Conservation (phyloP, 1,139 yeast species). For the Pneumocystis oryctolagi region DNA sequence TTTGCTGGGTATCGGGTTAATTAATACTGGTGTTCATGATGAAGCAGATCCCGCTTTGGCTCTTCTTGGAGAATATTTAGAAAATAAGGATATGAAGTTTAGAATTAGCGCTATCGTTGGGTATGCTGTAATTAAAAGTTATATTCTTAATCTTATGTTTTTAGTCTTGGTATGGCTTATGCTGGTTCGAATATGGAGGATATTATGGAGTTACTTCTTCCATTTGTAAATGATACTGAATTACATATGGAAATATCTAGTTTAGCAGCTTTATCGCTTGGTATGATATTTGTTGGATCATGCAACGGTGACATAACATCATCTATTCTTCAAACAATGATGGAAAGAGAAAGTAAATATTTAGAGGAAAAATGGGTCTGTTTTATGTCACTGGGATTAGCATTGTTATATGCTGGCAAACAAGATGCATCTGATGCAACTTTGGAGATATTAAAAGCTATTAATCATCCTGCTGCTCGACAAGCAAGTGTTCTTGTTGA, state of each 20-base stretch:
- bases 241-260: constrained; percentile 65
- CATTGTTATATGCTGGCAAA: constrained; percentile 83
- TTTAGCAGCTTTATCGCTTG: constrained; percentile 79
- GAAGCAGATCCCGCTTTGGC: constrained; percentile 90
- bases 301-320: constrained; percentile 90
- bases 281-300: constrained; percentile 90
- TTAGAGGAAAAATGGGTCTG: constrained; percentile 75
- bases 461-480: constrained; percentile 85
- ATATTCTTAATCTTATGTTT: background rate
- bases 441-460: constrained; percentile 83
- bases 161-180: constrained; percentile 78
- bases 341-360: constrained; percentile 70
- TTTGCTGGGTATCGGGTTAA: constrained; percentile 82
- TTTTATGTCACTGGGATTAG: constrained; percentile 84
- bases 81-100: constrained; percentile 37
- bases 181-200: constrained; percentile 89
- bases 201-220: constrained; percentile 58
- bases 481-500: constrained; percentile 81
- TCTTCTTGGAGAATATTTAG: constrained; percentile 58
- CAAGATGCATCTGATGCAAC: constrained; percentile 85
- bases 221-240: constrained; percentile 72
- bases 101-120: constrained; percentile 70
- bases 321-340: constrained; percentile 71
- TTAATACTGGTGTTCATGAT: constrained; percentile 89
- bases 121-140: background rate